Conservation (phyloP, 257 asterid species). For the Orobanche coerulescens region DNA sequence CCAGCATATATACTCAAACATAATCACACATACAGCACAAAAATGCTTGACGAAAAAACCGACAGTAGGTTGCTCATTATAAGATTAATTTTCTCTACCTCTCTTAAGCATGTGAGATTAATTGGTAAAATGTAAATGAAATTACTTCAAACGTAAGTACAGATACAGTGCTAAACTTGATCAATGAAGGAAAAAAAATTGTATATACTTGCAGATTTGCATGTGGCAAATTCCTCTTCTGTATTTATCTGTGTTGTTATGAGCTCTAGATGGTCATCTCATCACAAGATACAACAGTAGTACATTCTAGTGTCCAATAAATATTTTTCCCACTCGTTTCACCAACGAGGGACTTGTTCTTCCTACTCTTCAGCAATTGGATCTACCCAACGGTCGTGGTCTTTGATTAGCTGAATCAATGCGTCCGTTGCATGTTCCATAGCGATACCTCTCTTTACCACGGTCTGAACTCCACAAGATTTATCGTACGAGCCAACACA, state of each 20-base stretch:
- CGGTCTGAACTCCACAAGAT: conserved; percentile 35
- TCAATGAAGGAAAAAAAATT: background rate
- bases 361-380: conserved; percentile 67
- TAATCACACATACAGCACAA: too few relatives aligned
- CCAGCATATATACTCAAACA: too few relatives aligned
- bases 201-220: background rate
- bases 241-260: background rate
- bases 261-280: background rate
- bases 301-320: background rate
- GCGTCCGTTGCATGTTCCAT: conserved; percentile 81
- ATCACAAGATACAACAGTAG: background rate
- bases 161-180: background rate
- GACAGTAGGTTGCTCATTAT: too few relatives aligned
- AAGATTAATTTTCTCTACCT: too few relatives aligned
- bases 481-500: too few relatives aligned
- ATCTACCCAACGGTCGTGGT: conserved; percentile 73
- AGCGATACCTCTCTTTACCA: conserved; percentile 56
- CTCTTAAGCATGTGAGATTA: background rate
- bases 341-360: background rate
- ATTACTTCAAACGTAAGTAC: background rate
- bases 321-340: background rate
- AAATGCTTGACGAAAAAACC: too few relatives aligned
- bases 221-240: background rate
- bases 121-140: background rate
- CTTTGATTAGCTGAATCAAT: conserved; percentile 69